Evolutionary conservation across 805 yeast species (phyloP), one percentile per base, ranked within the genome.

Genomic region (Saccharomycopsis olivae): DNA sequence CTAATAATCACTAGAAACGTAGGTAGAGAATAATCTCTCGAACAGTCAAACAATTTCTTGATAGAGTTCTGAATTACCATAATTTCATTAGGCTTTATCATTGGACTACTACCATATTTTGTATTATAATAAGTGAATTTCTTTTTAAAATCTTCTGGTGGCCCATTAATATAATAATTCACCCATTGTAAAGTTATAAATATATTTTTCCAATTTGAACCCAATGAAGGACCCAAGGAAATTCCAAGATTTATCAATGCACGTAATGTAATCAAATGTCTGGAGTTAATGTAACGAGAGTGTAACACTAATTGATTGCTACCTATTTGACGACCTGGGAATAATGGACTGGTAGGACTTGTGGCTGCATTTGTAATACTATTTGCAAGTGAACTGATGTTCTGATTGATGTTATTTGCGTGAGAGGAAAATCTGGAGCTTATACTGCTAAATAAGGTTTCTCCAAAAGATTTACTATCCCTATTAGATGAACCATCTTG

Each of bases 161-260:
- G 71, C 0, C 89, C 89, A 52, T 75, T 66, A n/a, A 80, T 50
- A 49, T 64, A 81, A 51, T 76, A 82, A 41, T 81, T 76, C 36
- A 79, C 66, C 94, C 94, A 83, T 56, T 82, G 94, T 41, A 86
- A 64, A 0, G 94, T 71, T 3, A 72, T 66, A 15, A 78, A 52
- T 3, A 79, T 55, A 14, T 66, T 66, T 10, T 60, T 57, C 97
- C 97, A 89, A 24, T 81, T 73, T 1, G 47, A 54, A 4, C 69
- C 70, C 13, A 89, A 64, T 1, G 76, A 70, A 1, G 88, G 71
- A 0, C 96, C 96, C n/a, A 89, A 58, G 0, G 95, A 82, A 2
- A 78, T 69, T 0, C 89, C 87, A 36, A 89, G 62, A 44, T 85
- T 82, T 3, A 78, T 62, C 29, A 89, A 57, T 0, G 95, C 96